phyloP scores from a whole-genome alignment of 352 stramenopile species.

The Phytophthora colocasiae region DNA sequence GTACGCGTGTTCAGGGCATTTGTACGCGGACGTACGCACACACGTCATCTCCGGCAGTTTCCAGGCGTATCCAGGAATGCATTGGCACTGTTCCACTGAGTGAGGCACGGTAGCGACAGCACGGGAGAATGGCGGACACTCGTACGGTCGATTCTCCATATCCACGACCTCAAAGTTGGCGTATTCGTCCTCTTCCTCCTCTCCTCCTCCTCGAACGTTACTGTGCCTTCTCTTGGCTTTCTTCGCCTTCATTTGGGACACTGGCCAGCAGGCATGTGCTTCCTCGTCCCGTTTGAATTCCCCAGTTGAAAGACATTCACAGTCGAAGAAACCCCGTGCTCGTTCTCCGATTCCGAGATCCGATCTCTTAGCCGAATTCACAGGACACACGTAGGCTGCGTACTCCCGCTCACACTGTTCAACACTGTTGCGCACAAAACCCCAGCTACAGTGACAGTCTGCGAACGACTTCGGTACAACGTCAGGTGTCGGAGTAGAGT shows the following conservation, averaged over 20 bases:
- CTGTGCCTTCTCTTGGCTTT: conserved; percentile 30
- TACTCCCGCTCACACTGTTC: conserved; percentile 64
- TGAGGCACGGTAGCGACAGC: conserved; percentile 60
- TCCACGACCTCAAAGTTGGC: conserved; percentile 33
- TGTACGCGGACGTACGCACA: conserved; percentile 61
- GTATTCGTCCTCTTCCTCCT: conserved; percentile 30
- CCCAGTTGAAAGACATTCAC: conserved; percentile 56
- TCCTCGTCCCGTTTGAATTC: conserved; percentile 67
- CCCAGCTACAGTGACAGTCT: conserved; percentile 82
- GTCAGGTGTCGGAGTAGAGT: conserved; percentile 45
- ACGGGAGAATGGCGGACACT: conserved; percentile 68
- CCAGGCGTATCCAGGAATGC: conserved; percentile 77
- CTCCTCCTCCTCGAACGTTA: conserved; percentile 10
- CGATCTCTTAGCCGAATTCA: conserved; percentile 55
- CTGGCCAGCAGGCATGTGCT: conserved; percentile 56
- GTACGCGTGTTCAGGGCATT: conserved; percentile 70
- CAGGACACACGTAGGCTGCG: conserved; percentile 64
- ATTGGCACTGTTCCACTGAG: conserved; percentile 81
- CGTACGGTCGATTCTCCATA: conserved; percentile 36
- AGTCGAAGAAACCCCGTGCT: conserved; percentile 80
- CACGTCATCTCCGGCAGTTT: conserved; percentile 77
- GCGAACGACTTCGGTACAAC: conserved; percentile 53
- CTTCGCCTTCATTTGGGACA: conserved; percentile 26
- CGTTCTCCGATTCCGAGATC: conserved; percentile 46
- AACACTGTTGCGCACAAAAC: conserved; percentile 58